Base-by-base conservation (phyloP, 2,329 filamentous ascomycete species). In the Fusarium foetens region DNA sequence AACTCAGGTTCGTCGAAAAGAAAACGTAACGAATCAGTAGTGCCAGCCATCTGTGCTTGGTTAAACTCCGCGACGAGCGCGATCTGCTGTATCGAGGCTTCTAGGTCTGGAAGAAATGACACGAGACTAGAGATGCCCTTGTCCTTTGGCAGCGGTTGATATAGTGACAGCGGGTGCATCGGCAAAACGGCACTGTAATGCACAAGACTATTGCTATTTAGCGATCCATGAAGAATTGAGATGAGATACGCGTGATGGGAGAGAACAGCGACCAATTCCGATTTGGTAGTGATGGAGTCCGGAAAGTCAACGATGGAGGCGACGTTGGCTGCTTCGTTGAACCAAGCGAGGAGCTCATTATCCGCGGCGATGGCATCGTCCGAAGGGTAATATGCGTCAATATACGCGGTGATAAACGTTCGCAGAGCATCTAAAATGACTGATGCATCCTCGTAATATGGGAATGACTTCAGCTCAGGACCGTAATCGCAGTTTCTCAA, bases 261-360 rank as follows among this genome's bases (percentile, higher is more conserved):
- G 4, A 52, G 49, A 0, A 52, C 49, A 3, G 6, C 33, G 3
- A 52, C 49, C 8, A 52, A 17, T 21, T 7, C 49, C 0, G 8
- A 8, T 38, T 19, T 52, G 7, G 6, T 52, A 0, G 33, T 2
- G 49, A 52, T 27, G 0, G 33, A 27, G 0, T 1, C 9, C 0
- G 49, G 49, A 3, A 52, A 52, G 19, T 52, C 33, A 5, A 27
- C 7, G 0, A 52, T 38, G 5, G 5, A 2, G 13, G 33, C 19
- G 9, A 7, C 49, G 6, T 11, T 7, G 5, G 23, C 19, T 25
- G 33, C 13, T 2, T 52, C 49, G 7, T 38, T 8, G 2, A 52
- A 27, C 49, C 49, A 52, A 12, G 17, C 19, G 19, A 17, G 0
- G 5, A 52, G 49, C 13, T 52, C 49, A 0, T 38, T n/a, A 2